These are phyloP conservation scores for Rhizoctonia solani DNA, from an alignment of 1,284 basidiomycete species.

Conservation along the genomic window DNA sequence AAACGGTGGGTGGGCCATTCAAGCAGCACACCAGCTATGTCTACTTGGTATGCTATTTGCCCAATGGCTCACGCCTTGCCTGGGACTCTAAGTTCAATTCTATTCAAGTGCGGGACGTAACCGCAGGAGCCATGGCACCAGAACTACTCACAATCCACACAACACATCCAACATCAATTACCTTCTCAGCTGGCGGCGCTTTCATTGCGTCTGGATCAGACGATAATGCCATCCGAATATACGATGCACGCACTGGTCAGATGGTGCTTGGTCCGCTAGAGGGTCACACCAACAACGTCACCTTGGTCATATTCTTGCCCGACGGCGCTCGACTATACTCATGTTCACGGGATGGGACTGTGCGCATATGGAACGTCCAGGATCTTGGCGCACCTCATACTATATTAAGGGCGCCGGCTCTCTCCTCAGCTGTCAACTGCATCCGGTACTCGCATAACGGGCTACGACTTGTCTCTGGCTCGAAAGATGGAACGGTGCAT, in stretches of 20 bases:
- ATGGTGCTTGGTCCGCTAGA: not conserved
- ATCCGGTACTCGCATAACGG: constrained; percentile 26
- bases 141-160: not conserved
- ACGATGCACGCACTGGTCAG: not conserved
- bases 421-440: too few species aligned
- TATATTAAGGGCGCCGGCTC: too few species aligned
- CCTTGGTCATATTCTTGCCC: not conserved
- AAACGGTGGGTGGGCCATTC: not conserved
- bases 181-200: constrained; percentile 1
- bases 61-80: not conserved
- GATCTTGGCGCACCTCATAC: too few species aligned
- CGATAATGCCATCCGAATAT: not conserved
- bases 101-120: too few species aligned
- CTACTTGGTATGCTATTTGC: constrained; percentile 15
- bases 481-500: not conserved
- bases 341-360: constrained; percentile 63
- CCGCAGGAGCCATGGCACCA: not conserved
- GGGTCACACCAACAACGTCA: not conserved
- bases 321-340: not conserved
- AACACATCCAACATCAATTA: not conserved
- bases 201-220: not conserved
- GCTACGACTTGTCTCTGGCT: not conserved
- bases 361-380: constrained; percentile 74
- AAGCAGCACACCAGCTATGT: not conserved
- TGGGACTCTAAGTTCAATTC: not conserved